These are phyloP conservation scores for Clohesyomyces aquaticus DNA, from an alignment of 495 filamentous ascomycete species.

Conservation along the genomic window DNA sequence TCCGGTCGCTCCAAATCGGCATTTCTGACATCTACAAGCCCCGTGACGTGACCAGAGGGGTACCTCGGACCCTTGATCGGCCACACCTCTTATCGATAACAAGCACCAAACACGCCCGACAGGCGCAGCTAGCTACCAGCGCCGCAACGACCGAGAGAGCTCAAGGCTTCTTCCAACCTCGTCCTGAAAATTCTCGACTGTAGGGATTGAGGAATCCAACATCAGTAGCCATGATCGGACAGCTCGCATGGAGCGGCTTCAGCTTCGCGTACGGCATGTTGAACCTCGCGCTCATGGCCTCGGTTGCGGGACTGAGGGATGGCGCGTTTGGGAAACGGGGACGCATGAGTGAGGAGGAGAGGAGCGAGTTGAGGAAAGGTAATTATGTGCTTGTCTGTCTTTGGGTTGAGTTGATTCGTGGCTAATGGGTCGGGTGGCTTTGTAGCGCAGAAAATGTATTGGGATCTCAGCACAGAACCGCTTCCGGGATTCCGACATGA, in stretches of 20 bases:
- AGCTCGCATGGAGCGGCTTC: conserved; percentile 17
- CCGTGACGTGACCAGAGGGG: neutral
- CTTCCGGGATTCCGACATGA: conserved; percentile 51
- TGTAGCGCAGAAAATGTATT: conserved; percentile 46
- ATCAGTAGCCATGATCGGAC: conserved; percentile 11
- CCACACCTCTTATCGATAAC: too few species aligned
- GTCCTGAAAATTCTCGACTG: too few species aligned
- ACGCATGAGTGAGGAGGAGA: conserved; percentile 22
- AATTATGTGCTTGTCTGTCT: too few species aligned
- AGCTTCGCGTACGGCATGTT: conserved; percentile 32
- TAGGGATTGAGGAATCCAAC: neutral
- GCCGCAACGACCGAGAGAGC: too few species aligned
- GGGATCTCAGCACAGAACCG: conserved; percentile 52
- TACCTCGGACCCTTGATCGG: neutral
- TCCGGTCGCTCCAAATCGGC: too few species aligned
- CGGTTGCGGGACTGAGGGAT: conserved; percentile 17
- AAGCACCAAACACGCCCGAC: too few species aligned
- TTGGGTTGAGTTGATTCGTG: neutral
- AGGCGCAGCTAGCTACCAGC: too few species aligned
- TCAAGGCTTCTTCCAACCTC: conserved; percentile 2
- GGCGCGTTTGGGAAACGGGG: conserved; percentile 26
- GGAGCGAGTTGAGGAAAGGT: conserved; percentile 30
- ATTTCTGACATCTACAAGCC: too few species aligned
- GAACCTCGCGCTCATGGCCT: conserved; percentile 15
- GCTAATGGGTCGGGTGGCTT: neutral